phyloP scores from a whole-genome alignment of 148 eudicot species.

The Polygonum maritimum region DNA sequence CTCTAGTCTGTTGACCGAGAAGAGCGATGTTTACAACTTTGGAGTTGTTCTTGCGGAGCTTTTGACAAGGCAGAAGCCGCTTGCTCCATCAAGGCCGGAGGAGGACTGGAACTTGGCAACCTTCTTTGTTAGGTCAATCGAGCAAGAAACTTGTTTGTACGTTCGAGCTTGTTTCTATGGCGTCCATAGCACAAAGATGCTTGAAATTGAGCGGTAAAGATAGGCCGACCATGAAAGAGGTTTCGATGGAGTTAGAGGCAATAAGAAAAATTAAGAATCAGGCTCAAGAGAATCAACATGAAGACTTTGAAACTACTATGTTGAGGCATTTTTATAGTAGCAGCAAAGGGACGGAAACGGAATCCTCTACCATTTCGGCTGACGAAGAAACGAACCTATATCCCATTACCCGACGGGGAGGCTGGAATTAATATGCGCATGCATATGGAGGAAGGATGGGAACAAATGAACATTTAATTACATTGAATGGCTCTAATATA shows the following conservation, averaged over 20 bases:
- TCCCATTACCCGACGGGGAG: not conserved
- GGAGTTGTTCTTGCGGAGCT: slow-evolving; percentile 8
- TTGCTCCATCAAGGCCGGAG: not conserved
- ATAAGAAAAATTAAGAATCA: not conserved
- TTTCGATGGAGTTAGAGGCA: slow-evolving; percentile 1
- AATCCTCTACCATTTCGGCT: too few relatives aligned
- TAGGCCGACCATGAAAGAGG: slow-evolving; percentile 10
- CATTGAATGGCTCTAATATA: too few relatives aligned
- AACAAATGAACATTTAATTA: too few relatives aligned
- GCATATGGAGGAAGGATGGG: too few relatives aligned
- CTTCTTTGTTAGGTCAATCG: not conserved
- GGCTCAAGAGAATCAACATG: not conserved
- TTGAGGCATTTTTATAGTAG: not conserved
- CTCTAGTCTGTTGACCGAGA: not conserved
- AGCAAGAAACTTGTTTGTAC: not conserved
- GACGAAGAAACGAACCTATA: not conserved
- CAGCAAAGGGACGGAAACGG: not conserved
- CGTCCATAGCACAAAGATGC: not conserved
- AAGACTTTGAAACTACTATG: not conserved
- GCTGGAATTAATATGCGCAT: too few relatives aligned
- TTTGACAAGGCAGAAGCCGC: slow-evolving; percentile 1
- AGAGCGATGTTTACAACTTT: slow-evolving; percentile 10
- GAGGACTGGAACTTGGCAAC: not conserved
- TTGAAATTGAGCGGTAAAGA: not conserved
- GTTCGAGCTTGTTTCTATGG: not conserved